These are phyloP conservation scores for Meyerozyma sp. DNA, from an alignment of 1,139 yeast genomes.

Conservation along the genomic window DNA sequence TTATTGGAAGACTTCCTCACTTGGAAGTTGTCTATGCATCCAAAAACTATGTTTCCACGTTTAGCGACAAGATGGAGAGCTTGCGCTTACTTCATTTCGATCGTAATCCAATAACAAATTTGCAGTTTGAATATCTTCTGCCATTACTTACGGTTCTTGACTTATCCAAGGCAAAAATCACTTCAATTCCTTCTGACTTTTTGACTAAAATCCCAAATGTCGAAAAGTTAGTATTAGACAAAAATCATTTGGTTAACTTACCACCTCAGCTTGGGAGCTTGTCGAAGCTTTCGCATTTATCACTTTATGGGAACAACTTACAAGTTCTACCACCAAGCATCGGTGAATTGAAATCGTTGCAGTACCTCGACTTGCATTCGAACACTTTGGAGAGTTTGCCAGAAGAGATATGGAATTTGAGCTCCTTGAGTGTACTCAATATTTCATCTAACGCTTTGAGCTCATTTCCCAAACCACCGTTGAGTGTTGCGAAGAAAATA, in stretches of 20 bases:
- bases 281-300: constrained; percentile 55
- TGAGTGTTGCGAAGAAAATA: constrained; percentile 29
- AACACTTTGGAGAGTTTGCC: constrained; percentile 77
- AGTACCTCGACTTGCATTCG: constrained; percentile 74
- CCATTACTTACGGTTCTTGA: constrained; percentile 67
- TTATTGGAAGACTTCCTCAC: constrained; percentile 57
- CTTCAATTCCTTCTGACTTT: constrained; percentile 65
- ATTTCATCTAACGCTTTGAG: constrained; percentile 75
- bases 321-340: constrained; percentile 68
- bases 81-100: constrained; percentile 51
- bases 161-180: constrained; percentile 74
- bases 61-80: constrained; percentile 56
- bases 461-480: constrained; percentile 57
- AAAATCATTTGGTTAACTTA: constrained; percentile 73
- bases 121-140: constrained; percentile 54
- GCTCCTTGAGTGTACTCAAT: constrained; percentile 56
- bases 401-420: constrained; percentile 61
- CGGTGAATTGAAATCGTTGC: constrained; percentile 55
- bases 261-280: constrained; percentile 68
- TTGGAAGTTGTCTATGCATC: constrained; percentile 72
- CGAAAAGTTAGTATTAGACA: constrained; percentile 72
- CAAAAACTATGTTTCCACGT: constrained; percentile 71
- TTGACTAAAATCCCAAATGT: constrained; percentile 58
- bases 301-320: constrained; percentile 71
- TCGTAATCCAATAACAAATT: constrained; percentile 73